Base-by-base conservation (phyloP, 2,329 filamentous ascomycete species). In the Aspergillus fijiensis region DNA sequence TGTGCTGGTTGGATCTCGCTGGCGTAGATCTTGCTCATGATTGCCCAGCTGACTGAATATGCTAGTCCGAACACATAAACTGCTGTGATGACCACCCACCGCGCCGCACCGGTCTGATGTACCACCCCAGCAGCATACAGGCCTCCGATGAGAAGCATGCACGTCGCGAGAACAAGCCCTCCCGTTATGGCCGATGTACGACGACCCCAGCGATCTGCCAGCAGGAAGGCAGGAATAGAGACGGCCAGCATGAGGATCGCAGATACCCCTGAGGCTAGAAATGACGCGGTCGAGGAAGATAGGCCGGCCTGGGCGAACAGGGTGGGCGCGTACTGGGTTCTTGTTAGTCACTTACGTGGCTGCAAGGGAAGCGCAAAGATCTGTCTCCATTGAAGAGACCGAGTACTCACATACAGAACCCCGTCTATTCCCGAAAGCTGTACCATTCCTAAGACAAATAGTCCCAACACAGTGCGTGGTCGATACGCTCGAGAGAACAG, bases 41-140 rank as follows among this genome's bases (percentile, higher is more conserved):
- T 19, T 45, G 12, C 39, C 39, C 39, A 45, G 16, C 39, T 45
- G 14, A 45, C 39, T 9, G 39, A 45, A 16, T 45, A 45, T 9
- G 49, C 23, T 35, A 19, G 39, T 45, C 16, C 16, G 16, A 45
- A 58, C 5, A 58, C 19, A 19, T 52, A 58, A 10, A 58, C 48
- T 27, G 49, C 51, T 14, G 52, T 50, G 39, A 58, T 58, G 2
- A 58, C 56, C 35, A 53, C 31, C 56, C 56, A 58, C 23, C 56
- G 49, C 4, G 25, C 55, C 47, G 47, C 55, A 16, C 55, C 47
- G 31, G 39, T 12, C 6, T 21, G 19, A 27, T 57, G 31, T 10
- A 57, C 55, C 12, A 49, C 29, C 2, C 39, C 23, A n/a, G 45
- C 47, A 21, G 48, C 55, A 33, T 57, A 57, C 5, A 57, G 47